Base-by-base conservation (phyloP, 139 green algal species). In the Chlamydomonas incerta region DNA sequence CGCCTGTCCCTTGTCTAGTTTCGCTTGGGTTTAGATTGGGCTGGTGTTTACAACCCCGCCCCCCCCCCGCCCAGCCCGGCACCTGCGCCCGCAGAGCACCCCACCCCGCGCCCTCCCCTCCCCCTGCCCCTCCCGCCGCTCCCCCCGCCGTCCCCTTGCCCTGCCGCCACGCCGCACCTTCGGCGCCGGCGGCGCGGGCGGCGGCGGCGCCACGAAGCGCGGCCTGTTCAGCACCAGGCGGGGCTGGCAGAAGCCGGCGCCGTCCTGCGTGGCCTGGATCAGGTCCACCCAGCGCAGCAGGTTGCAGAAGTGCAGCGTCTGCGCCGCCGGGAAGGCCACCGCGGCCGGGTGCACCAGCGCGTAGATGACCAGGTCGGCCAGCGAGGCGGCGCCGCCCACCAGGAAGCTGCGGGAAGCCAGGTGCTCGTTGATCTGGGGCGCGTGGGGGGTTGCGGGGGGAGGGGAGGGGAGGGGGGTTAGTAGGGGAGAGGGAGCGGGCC, bases 271-370 rank as follows among this genome's bases (percentile, higher is more conserved):
- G 65, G 67, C 63, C 55, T 82, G 83, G 2, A 88, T 35, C 52
- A 88, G 73, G 73, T 95, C 91, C 23, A 55, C 86, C 95, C 95
- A 97, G 33, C 95, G 89, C 35, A 97, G 83, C 34, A 98, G 74
- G 83, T 91, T 95, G 52, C 67, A 86, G 80, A 95, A 96, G 58
- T 94, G 91, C 29, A 88, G 87, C 28, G 90, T 89, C 88, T 98
- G 95, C 0, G 95, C 95, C 20, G 85, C 83, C 24, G 95, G 95
- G 31, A 98, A 90, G 28, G 85, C 73, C 68, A 94, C 92, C 74
- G 75, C 83, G 41, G 88, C 90, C 23, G 87, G 76, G 28, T 95
- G 90, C 28, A 92, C 33, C n/a, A 79, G 34, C 11, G 73, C 90
- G 69, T 84, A 93, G 3, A 92, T 68, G 15, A 91, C 65, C 1